These are phyloP conservation scores for Malus hybrid DNA, from an alignment of 331 rosid genomes.

Conservation along the genomic window DNA sequence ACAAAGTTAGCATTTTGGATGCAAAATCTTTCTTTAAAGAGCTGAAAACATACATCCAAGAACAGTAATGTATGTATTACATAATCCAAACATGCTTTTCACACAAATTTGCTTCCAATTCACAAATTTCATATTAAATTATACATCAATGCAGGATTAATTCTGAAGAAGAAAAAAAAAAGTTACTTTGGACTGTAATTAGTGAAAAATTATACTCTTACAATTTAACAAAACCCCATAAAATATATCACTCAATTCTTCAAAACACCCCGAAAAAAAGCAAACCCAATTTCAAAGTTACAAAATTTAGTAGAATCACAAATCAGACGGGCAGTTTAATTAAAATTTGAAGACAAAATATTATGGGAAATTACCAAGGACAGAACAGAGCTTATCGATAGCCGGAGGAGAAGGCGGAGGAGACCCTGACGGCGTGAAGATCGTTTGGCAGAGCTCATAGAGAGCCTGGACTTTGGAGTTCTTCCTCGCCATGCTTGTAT, in stretches of 20 bases:
- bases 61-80: neutral
- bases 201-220: neutral
- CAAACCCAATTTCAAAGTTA: slow-evolving; percentile 5
- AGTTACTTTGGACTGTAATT: neutral
- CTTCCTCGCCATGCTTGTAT: slow-evolving; percentile 39
- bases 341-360: neutral
- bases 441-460: slow-evolving; percentile 57
- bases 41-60: neutral
- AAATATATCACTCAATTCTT: slow-evolving; percentile 1
- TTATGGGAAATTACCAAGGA: slow-evolving; percentile 44
- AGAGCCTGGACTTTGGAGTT: slow-evolving; percentile 60
- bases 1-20: neutral
- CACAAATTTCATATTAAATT: neutral
- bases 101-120: neutral
- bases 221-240: neutral
- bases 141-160: neutral
- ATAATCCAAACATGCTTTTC: neutral
- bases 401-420: slow-evolving; percentile 43
- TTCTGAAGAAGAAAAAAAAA: neutral
- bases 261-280: neutral
- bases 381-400: slow-evolving; percentile 45
- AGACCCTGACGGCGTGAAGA: slow-evolving; percentile 42
- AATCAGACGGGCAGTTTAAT: too few relatives aligned
- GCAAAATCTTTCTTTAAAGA: neutral
- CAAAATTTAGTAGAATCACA: neutral